A percentile compares a stretch with the other conserved stretches of the same genome.
These are phyloP conservation scores for Lactarius psammicola DNA, from an alignment of 768 basidiomycete genomes.

Conservation along the genomic window DNA sequence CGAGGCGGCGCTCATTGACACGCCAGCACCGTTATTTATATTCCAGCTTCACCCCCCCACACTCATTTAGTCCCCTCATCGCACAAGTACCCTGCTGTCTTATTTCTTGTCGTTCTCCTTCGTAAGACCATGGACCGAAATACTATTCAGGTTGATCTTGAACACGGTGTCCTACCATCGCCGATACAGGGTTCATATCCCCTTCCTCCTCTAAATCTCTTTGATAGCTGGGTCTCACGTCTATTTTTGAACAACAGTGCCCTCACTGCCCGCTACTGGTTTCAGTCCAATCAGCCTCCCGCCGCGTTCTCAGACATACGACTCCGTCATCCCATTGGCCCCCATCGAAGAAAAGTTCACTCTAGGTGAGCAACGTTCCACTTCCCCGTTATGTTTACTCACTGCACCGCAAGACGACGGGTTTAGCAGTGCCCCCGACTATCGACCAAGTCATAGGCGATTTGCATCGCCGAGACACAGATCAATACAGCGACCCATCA, in stretches of 20 bases:
- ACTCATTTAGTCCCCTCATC: not conserved
- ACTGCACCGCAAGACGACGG: slow-evolving; percentile 5
- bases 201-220: not conserved
- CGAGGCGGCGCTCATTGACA: not conserved
- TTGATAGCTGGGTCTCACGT: not conserved
- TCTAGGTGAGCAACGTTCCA: not conserved
- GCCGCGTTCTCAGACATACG: not conserved
- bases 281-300: not conserved
- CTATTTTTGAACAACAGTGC: not conserved
- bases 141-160: not conserved
- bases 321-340: too few relatives aligned
- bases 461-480: slow-evolving; percentile 1
- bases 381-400: not conserved
- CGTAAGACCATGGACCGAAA: slow-evolving; percentile 7
- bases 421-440: not conserved
- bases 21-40: not conserved
- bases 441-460: not conserved
- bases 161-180: not conserved
- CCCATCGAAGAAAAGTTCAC: slow-evolving; percentile 8
- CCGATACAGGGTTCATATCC: not conserved
- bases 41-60: not conserved
- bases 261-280: not conserved
- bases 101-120: not conserved
- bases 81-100: not conserved
- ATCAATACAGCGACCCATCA: slow-evolving; percentile 5